A percentile compares a stretch with the other conserved stretches of the same genome.
Evolutionary conservation across 352 stramenopile genomes (phyloP).

Genomic region (Phytophthora kernoviae): DNA sequence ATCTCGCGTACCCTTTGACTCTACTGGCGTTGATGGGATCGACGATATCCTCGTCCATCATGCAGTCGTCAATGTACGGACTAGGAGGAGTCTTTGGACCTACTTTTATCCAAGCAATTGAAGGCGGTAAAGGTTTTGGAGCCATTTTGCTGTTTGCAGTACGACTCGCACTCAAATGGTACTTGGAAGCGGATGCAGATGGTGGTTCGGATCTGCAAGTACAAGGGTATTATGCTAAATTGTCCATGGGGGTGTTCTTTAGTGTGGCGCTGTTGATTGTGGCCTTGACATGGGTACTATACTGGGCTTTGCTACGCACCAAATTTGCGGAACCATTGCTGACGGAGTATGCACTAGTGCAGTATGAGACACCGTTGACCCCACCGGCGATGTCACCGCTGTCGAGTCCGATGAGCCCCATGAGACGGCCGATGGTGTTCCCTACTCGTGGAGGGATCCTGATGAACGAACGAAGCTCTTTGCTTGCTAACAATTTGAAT

Average conservation of each 20-base stretch:
- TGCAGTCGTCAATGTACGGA: conserved; percentile 76
- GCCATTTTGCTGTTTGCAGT: conserved; percentile 75
- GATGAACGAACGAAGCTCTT: conserved; percentile 50
- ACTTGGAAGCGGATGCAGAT: conserved; percentile 29
- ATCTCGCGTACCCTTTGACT: conserved; percentile 61
- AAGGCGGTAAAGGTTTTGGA: conserved; percentile 79
- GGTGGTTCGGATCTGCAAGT: background rate
- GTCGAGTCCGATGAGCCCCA: conserved; percentile 38
- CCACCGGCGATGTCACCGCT: conserved; percentile 58
- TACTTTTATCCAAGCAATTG: conserved; percentile 78
- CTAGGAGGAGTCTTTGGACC: conserved; percentile 80
- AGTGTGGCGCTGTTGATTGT: conserved; percentile 61
- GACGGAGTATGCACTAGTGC: conserved; percentile 69
- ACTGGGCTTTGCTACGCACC: conserved; percentile 53
- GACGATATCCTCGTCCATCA: conserved; percentile 68
- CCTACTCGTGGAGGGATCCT: conserved; percentile 10
- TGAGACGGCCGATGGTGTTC: conserved; percentile 20
- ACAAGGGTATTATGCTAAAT: conserved; percentile 25
- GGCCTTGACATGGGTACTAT: conserved; percentile 57
- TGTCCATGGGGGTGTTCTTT: conserved; percentile 78
- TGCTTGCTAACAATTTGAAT: conserved; percentile 40
- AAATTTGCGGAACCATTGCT: conserved; percentile 68
- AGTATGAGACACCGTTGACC: conserved; percentile 62
- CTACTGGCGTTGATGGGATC: conserved; percentile 66
- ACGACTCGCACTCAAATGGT: conserved; percentile 64